A percentile compares a stretch with the other conserved stretches of the same genome.
Evolutionary conservation across 768 basidiomycete genomes (phyloP).

Genomic region (Podaxis sp.): DNA sequence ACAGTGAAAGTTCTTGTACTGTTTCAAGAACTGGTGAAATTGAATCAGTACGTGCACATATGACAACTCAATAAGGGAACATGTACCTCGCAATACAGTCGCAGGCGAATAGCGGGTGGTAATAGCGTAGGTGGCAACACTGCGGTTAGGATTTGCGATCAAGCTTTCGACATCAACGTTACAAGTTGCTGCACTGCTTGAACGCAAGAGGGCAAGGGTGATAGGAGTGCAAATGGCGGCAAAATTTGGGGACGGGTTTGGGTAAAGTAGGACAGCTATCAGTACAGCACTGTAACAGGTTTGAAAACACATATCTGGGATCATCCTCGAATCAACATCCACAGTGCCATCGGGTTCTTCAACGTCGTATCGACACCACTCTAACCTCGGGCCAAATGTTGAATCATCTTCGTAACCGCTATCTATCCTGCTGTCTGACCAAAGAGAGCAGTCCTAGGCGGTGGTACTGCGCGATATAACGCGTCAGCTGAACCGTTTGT

Average conservation of each 20-base stretch:
- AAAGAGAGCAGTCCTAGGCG: constrained; percentile 91
- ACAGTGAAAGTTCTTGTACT: no score
- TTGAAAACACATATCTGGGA: constrained; percentile 73
- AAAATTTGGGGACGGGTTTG: constrained; percentile 92
- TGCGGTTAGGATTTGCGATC: constrained; percentile 93
- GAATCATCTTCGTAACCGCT: constrained; percentile 99
- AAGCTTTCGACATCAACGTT: constrained; percentile 97
- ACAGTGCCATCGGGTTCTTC: constrained; percentile 95
- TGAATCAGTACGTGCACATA: no score
- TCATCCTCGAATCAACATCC: constrained; percentile 99
- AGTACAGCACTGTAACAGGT: constrained; percentile 9
- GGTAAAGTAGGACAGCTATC: constrained; percentile 56
- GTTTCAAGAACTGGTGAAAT: no score
- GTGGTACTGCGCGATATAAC: constrained; percentile 96
- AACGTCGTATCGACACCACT: constrained; percentile 80
- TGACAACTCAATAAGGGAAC: no score
- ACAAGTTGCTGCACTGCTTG: constrained; percentile 83
- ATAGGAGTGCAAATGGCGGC: constrained; percentile 96
- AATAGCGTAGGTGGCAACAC: constrained; percentile 97
- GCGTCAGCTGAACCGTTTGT: constrained; percentile 86
- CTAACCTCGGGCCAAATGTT: constrained; percentile 90
- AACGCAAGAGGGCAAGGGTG: constrained; percentile 82
- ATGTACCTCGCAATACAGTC: no score
- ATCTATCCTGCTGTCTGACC: constrained; percentile 98
- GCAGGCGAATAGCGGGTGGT: no score